Evolutionary conservation across 2,329 filamentous ascomycete species (phyloP), one percentile per base, ranked within the genome.

Genomic region (Diplodia seriata): DNA sequence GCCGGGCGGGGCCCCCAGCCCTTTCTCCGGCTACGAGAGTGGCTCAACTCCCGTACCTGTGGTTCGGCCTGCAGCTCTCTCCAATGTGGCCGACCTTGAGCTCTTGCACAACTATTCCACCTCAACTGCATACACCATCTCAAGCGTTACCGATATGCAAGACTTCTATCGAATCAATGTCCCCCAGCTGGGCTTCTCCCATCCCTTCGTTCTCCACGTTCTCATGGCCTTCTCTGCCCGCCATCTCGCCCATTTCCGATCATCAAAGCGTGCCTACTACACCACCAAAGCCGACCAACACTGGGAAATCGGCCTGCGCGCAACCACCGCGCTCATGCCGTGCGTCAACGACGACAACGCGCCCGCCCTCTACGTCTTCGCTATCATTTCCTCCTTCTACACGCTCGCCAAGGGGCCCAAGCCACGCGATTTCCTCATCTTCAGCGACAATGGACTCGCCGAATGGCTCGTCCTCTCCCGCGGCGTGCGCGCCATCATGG

Each of bases 131-230:
- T 69, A 70, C 49, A 74, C 72, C 11, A 70, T 75, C 5, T 69
- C 70, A 9, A 63, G 66, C 7, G 68, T 72, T n/a, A 56, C 72
- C 1, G 71, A 70, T 2, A 69, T 71, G 12, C 70, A 74, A 49
- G 70, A 66, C 6, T 69, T 76, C 11, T 74, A 68, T 43, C 68
- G 71, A 6, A 71, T 69, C 14, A 68, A 69, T 49, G 68, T 80
- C 14, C 71, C 75, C 47, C 72, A 75, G 26, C 70, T 79, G 29
- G 80, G 79, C 1, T 80, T 82, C 59, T 75, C 79, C 11, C 77
- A 80, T 70, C 76, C 80, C 2, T 84, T 81, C 54, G 74, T 84
- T n/a, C 73, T 84, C 9, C 78, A 83, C 67, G 78, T 76, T 36
- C 72, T 83, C 18, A 74, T 83, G 7, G 81, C 81, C 8, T 70